A percentile compares a stretch with the other conserved stretches of the same genome.
phyloP scores from a whole-genome alignment of 202 grass and related monocot genomes.

The Panicum hallii region DNA sequence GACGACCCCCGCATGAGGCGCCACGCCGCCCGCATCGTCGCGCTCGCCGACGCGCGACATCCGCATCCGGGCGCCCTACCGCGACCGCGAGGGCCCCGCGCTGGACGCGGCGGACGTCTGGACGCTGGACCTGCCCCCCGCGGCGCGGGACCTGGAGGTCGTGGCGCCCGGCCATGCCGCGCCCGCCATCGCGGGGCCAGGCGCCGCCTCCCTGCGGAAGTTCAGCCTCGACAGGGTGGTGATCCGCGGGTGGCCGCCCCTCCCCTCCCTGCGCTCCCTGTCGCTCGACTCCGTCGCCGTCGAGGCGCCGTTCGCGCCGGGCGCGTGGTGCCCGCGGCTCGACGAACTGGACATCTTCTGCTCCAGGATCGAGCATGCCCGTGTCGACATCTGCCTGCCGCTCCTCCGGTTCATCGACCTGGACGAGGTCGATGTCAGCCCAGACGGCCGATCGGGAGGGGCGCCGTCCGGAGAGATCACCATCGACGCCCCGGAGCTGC shows the following conservation, averaged over 20 bases:
- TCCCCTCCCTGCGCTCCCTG: neutral
- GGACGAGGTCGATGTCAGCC: neutral
- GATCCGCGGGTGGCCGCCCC: neutral
- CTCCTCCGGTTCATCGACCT: neutral
- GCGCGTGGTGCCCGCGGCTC: neutral
- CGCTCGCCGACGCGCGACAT: neutral
- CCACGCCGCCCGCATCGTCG: neutral
- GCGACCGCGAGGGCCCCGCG: neutral
- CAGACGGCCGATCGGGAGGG: neutral
- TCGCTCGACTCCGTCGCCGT: too few relatives aligned
- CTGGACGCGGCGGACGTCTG: neutral
- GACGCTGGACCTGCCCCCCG: neutral
- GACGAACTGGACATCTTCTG: neutral
- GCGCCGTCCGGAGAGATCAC: neutral
- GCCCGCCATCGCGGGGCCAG: neutral
- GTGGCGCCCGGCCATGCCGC: fast-evolving
- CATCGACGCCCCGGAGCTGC: slow-evolving; percentile 8
- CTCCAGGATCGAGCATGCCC: neutral
- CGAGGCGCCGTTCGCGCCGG: too few relatives aligned
- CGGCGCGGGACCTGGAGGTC: neutral
- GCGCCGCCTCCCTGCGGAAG: neutral
- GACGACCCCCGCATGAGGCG: neutral
- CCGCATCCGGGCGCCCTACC: neutral
- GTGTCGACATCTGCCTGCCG: slow-evolving; percentile 16
- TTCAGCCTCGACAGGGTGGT: neutral